Percentiles rank a stretch among this genome's conserved stretches.
phyloP scores from a whole-genome alignment of 2,329 filamentous ascomycete species.

The Macrophomina phaseolina region DNA sequence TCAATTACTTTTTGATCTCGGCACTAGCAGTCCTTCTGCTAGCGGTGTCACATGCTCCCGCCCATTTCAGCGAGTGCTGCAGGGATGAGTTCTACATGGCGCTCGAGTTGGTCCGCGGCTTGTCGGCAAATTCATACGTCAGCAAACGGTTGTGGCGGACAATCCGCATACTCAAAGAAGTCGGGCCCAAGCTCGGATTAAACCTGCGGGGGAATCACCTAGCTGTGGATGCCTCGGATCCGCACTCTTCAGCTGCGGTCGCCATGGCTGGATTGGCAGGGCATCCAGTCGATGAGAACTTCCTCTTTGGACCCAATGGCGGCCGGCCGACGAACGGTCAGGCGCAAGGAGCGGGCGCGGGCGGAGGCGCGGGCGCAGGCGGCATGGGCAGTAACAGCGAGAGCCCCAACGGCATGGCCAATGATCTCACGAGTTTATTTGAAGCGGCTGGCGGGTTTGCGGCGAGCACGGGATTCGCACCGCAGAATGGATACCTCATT shows the following conservation, averaged over 20 bases:
- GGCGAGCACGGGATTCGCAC: slow-evolving; percentile 26
- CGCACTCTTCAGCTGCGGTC: slow-evolving; percentile 66
- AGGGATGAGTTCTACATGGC: slow-evolving; percentile 81
- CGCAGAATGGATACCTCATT: slow-evolving; percentile 40
- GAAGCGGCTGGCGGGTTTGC: slow-evolving; percentile 64
- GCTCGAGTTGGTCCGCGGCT: slow-evolving; percentile 73
- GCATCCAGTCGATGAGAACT: slow-evolving; percentile 64
- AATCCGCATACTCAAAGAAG: slow-evolving; percentile 71
- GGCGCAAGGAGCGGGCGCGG: not conserved
- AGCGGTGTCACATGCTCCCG: slow-evolving; percentile 75
- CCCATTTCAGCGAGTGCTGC: slow-evolving; percentile 70
- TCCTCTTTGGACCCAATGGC: slow-evolving; percentile 49
- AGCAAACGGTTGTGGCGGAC: slow-evolving; percentile 76
- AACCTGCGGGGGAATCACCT: slow-evolving; percentile 43
- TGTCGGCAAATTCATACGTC: slow-evolving; percentile 74
- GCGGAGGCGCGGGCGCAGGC: not conserved
- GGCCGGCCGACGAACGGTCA: slow-evolving; percentile 21
- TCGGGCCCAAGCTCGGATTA: slow-evolving; percentile 72
- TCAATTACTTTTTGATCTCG: slow-evolving; percentile 79
- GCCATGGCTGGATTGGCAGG: slow-evolving; percentile 70
- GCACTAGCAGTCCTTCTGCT: slow-evolving; percentile 78
- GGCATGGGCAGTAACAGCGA: slow-evolving; percentile 44
- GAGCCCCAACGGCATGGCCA: slow-evolving; percentile 66
- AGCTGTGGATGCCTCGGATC: slow-evolving; percentile 53
- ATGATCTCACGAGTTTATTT: slow-evolving; percentile 67